phyloP scores from a whole-genome alignment of 305 asterid genomes.

The Plantago rigida region DNA sequence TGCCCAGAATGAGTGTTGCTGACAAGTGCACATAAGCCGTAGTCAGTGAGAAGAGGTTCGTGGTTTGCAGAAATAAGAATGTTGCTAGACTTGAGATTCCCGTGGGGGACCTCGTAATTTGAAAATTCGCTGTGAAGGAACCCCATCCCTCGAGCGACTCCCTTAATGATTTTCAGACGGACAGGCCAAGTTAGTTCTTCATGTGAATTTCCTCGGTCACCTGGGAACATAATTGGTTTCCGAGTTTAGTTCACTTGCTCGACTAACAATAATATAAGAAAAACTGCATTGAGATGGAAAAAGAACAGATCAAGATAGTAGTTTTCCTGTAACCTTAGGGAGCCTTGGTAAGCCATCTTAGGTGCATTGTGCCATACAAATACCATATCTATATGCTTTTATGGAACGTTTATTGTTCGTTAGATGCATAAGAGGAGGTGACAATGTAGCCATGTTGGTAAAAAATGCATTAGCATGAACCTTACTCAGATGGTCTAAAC shows the following conservation, averaged over 20 bases:
- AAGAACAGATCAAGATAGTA: no score
- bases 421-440: no score
- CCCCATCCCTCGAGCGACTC: slow-evolving; percentile 70
- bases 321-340: no score
- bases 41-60: slow-evolving; percentile 74
- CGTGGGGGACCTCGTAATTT: slow-evolving; percentile 57
- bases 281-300: no score
- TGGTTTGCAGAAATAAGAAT: slow-evolving; percentile 40
- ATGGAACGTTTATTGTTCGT: no score
- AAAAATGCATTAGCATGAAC: no score
- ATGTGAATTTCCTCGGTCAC: slow-evolving; percentile 57
- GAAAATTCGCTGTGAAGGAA: slow-evolving; percentile 67
- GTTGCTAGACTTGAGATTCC: slow-evolving; percentile 86
- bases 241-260: background rate
- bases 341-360: no score
- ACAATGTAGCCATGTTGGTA: no score
- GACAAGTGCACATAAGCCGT: slow-evolving; percentile 47
- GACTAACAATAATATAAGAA: no score
- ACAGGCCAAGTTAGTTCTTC: slow-evolving; percentile 55
- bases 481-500: no score
- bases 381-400: no score
- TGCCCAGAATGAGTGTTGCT: slow-evolving; percentile 44
- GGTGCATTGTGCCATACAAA: no score
- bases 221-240: slow-evolving; percentile 27
- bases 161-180: slow-evolving; percentile 59